Percentiles rank a stretch among this genome's conserved stretches.
Conservation (phyloP, 352 stramenopile genomes). For the Globisporangium alternatum region DNA sequence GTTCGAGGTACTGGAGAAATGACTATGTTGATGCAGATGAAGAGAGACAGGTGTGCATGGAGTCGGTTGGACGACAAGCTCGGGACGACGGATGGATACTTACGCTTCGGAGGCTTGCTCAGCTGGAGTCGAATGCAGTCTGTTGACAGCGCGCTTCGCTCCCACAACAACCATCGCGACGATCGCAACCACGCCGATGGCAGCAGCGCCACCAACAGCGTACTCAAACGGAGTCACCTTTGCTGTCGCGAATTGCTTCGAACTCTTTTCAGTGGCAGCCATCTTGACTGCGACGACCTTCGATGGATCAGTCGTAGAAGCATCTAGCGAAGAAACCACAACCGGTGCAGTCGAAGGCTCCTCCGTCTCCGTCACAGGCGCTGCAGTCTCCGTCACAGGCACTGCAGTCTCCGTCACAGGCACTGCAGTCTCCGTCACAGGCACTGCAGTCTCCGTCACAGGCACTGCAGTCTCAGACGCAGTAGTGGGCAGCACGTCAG, state of each 20-base stretch:
- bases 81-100: background rate
- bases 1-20: background rate
- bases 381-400: too few relatives aligned
- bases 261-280: background rate
- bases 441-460: too few relatives aligned
- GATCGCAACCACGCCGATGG: conserved; percentile 16
- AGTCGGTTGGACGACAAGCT: background rate
- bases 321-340: background rate
- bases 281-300: background rate
- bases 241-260: background rate
- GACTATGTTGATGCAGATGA: background rate
- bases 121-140: background rate
- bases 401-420: too few relatives aligned
- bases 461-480: too few relatives aligned
- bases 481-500: too few relatives aligned
- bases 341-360: background rate
- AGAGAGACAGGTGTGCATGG: background rate
- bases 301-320: background rate
- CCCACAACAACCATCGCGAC: conserved; percentile 13
- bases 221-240: conserved; percentile 7
- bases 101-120: background rate
- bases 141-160: background rate
- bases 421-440: too few relatives aligned
- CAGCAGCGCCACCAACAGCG: background rate
- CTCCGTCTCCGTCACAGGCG: too few relatives aligned